phyloP scores from a whole-genome alignment of 345 rosid species.

The Gossypium raimondii region DNA sequence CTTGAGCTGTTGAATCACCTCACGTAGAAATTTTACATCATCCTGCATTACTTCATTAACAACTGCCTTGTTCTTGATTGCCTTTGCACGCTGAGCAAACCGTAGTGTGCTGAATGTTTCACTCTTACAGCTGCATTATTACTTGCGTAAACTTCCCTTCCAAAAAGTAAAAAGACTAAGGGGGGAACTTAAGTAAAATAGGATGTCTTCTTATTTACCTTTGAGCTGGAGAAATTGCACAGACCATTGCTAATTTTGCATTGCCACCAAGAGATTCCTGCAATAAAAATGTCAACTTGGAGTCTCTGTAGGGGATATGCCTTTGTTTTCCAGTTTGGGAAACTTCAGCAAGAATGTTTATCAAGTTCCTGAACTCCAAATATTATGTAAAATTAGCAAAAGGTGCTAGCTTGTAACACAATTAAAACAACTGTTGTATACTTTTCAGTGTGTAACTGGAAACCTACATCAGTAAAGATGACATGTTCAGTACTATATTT shows the following conservation, averaged over 20 bases:
- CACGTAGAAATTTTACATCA: conserved; percentile 84
- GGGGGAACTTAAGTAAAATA: background rate
- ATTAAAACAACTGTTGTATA: background rate
- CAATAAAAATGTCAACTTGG: conserved; percentile 88
- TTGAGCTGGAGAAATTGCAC: conserved; percentile 92
- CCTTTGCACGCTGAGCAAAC: conserved; percentile 98
- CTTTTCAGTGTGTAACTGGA: background rate
- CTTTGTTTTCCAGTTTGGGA: conserved; percentile 96
- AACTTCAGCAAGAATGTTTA: conserved; percentile 97
- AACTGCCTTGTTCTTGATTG: conserved; percentile 88
- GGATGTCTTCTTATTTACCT: conserved; percentile 41
- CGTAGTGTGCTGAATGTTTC: conserved; percentile 92
- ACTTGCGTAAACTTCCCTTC: conserved; percentile 19
- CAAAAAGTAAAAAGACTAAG: background rate
- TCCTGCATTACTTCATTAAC: conserved; percentile 97
- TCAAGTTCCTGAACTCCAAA: conserved; percentile 74
- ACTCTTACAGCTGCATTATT: conserved; percentile 70
- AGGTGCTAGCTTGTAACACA: background rate
- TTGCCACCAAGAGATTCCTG: conserved; percentile 99
- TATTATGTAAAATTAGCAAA: conserved; percentile 18
- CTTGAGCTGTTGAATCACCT: conserved; percentile 82
- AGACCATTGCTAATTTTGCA: conserved; percentile 95
- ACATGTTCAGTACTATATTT: background rate
- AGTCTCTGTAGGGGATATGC: conserved; percentile 98
- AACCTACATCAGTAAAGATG: background rate